phyloP scores from a whole-genome alignment of 257 asterid species.

The Petunia secreta region DNA sequence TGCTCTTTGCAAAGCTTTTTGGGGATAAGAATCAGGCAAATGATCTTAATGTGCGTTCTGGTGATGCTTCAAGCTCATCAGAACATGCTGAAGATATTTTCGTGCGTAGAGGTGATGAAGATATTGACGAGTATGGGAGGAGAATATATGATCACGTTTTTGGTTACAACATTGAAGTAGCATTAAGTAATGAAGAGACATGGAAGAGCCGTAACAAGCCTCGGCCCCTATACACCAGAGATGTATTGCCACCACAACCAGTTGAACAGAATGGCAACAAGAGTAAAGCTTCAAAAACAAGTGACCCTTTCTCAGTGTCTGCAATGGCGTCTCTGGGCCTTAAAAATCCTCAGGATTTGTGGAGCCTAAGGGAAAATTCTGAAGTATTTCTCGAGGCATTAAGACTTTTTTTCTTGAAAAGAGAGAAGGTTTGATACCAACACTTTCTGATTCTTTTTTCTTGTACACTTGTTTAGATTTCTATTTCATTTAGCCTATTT shows the following conservation, averaged over 20 bases:
- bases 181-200: constrained; percentile 87
- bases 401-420: constrained; percentile 61
- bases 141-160: constrained; percentile 94
- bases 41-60: constrained; percentile 82
- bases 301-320: constrained; percentile 60
- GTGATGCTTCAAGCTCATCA: constrained; percentile 76
- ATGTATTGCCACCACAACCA: constrained; percentile 50
- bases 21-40: constrained; percentile 94
- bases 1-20: constrained; percentile 89
- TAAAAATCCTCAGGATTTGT: constrained; percentile 88
- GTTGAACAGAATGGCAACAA: constrained; percentile 72
- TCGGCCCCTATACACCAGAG: constrained; percentile 77
- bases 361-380: constrained; percentile 91
- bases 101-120: constrained; percentile 65
- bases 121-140: constrained; percentile 74
- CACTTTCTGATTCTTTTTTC: constrained; percentile 26
- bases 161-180: constrained; percentile 91
- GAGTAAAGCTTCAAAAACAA: constrained; percentile 42
- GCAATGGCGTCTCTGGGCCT: constrained; percentile 86
- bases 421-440: constrained; percentile 71
- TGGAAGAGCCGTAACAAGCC: constrained; percentile 92
- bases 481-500: constrained; percentile 15
- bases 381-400: constrained; percentile 83
- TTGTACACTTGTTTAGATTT: constrained; percentile 9
- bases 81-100: constrained; percentile 70